These are phyloP conservation scores for Torulaspora maleeae DNA, from an alignment of 805 yeast genomes.

Conservation along the genomic window DNA sequence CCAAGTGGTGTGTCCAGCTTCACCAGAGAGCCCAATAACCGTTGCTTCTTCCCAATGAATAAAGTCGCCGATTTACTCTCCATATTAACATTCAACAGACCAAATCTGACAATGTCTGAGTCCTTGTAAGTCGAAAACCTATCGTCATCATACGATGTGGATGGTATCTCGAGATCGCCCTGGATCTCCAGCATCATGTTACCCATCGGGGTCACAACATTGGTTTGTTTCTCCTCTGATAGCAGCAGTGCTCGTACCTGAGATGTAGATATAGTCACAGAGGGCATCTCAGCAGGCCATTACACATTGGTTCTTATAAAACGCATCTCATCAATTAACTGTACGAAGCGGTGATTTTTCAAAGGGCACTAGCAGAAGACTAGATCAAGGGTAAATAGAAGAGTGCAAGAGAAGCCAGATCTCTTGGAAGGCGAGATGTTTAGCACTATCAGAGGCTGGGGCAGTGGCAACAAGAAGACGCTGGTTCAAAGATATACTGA, in stretches of 20 bases:
- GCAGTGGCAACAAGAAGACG: constrained; percentile 13
- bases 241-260: constrained; percentile 22
- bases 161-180: constrained; percentile 55
- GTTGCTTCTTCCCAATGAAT: constrained; percentile 63
- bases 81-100: constrained; percentile 21
- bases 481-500: constrained; percentile 29
- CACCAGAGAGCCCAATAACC: constrained; percentile 58
- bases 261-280: constrained; percentile 22
- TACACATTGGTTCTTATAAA: background rate
- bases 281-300: constrained; percentile 23
- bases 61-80: constrained; percentile 46
- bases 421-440: constrained; percentile 12
- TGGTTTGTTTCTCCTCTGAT: constrained; percentile 16
- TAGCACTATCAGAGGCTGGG: constrained; percentile 12
- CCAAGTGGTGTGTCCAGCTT: constrained; percentile 63
- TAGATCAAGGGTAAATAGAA: background rate
- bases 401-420: background rate
- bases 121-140: constrained; percentile 19
- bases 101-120: constrained; percentile 25
- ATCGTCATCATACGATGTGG: constrained; percentile 35
- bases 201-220: constrained; percentile 47
- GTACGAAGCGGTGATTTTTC: constrained; percentile 3
- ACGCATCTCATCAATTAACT: background rate
- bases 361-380: background rate
- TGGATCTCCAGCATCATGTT: constrained; percentile 63